Percentiles rank a stretch among this genome's conserved stretches.
Conservation (phyloP, 768 basidiomycete genomes). For the Tulasnella sp. region DNA sequence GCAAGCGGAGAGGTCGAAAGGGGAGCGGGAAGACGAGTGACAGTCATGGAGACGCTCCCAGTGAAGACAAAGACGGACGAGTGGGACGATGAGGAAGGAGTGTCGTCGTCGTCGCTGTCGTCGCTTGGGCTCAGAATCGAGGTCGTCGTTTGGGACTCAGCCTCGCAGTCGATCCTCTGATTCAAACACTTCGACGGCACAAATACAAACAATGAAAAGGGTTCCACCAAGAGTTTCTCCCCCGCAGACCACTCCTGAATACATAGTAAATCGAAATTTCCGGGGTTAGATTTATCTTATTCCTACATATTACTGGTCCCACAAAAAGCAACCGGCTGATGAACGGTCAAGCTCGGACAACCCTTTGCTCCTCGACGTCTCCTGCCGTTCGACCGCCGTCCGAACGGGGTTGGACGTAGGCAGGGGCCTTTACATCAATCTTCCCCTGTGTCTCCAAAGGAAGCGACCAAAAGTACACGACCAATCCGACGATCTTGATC, state of each 20-base stretch:
- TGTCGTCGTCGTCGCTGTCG: too few species aligned
- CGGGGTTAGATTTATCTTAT: too few species aligned
- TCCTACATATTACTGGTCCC: too few species aligned
- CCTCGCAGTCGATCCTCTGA: background rate
- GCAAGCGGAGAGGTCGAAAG: background rate
- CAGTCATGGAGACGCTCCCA: too few species aligned
- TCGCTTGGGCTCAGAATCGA: too few species aligned
- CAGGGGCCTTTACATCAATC: constrained; percentile 44
- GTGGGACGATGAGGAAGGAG: too few species aligned
- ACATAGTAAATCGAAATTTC: too few species aligned
- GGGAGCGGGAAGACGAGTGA: background rate
- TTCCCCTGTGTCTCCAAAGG: constrained; percentile 68
- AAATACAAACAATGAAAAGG: background rate
- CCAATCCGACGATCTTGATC: constrained; percentile 41
- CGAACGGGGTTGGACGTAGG: constrained; percentile 50
- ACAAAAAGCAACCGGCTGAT: too few species aligned
- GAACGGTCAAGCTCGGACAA: background rate
- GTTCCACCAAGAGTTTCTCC: too few species aligned
- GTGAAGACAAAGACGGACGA: too few species aligned
- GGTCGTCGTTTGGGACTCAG: too few species aligned
- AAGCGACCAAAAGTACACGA: constrained; percentile 78
- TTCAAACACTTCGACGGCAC: background rate
- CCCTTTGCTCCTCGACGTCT: background rate
- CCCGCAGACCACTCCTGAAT: too few species aligned
- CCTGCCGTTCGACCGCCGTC: background rate